Evolutionary conservation across 257 asterid species (phyloP), one percentile per base, ranked within the genome.

Genomic region (Salvia rosmarinus): DNA sequence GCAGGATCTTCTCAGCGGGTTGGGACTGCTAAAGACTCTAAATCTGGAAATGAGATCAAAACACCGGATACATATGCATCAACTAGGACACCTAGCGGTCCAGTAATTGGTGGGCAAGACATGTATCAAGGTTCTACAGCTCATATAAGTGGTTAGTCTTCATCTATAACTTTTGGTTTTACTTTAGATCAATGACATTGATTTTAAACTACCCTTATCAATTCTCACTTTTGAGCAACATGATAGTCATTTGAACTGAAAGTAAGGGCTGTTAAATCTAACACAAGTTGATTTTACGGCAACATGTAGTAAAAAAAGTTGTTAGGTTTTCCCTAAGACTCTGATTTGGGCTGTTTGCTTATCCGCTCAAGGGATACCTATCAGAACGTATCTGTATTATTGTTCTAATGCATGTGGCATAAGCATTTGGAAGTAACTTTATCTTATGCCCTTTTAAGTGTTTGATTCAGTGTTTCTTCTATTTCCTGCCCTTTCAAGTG

Each of bases 71-170:
- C 90, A 42, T 82, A 80, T 78, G 70, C 88, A 74, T 77, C 96
- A 61, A 80, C 84, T 74, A 79, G 89, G 84, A 72, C 68, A 6
- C 88, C 76, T 71, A 70, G 76, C 34, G 90, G 88, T 30, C 80
- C 84, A 49, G 85, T 84, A 71, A 77, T 85, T 76, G 78, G 83
- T 42, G 96, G 91, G 58, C 94, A 89, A 74, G 96, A 83, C 77
- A 69, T 81, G 28, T 82, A 84, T 86, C 94, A 85, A 74, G 90
- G 82, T 65, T 81, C 90, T 73, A 75, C 80, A 13, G 70, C 92
- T 34, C 87, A 80, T 75, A 63, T 79, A 14, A 77, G 79, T 35
- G 86, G 93, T 73, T 77, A 80, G 80, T 67, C 30, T 54, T 51
- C 76, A 25, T 17, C 44, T 46, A 39, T 46, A 39, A 57, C 42